Conservation (phyloP, 495 filamentous ascomycete species). For the Aspergillus bertholletiae region DNA sequence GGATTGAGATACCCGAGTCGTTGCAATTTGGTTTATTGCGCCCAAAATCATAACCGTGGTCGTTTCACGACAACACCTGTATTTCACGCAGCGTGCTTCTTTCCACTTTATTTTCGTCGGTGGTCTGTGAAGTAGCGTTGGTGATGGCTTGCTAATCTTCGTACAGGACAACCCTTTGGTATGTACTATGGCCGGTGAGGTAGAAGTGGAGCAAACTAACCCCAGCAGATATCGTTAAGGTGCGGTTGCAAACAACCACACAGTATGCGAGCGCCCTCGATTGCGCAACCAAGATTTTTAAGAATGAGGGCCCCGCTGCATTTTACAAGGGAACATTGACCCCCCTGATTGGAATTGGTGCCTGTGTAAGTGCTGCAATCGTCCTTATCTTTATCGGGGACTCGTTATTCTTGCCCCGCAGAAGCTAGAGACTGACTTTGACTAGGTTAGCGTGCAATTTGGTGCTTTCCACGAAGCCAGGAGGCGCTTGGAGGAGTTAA, state of each 20-base stretch:
- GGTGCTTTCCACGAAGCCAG: slow-evolving; percentile 93
- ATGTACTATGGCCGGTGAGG: slow-evolving; percentile 17
- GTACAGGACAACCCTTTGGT: slow-evolving; percentile 88
- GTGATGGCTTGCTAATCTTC: slow-evolving; percentile 23
- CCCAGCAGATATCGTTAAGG: slow-evolving; percentile 86
- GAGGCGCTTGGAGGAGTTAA: slow-evolving; percentile 73
- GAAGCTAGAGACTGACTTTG: background rate
- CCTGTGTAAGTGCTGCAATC: slow-evolving; percentile 61
- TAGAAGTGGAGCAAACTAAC: slow-evolving; percentile 16
- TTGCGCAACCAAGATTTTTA: slow-evolving; percentile 78
- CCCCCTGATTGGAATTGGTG: slow-evolving; percentile 93
- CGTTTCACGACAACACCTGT: background rate
- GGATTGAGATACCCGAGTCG: background rate
- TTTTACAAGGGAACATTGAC: slow-evolving; percentile 99
- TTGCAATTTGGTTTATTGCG: background rate
- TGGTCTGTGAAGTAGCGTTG: background rate
- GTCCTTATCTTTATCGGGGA: background rate
- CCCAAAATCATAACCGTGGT: background rate
- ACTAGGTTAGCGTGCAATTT: slow-evolving; percentile 89
- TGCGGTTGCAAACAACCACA: slow-evolving; percentile 85
- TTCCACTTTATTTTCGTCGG: background rate
- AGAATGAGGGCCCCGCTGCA: slow-evolving; percentile 80
- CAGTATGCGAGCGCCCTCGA: slow-evolving; percentile 76
- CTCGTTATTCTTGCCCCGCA: background rate
- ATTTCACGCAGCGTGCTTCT: background rate